Evolutionary conservation across 2,329 filamentous ascomycete species (phyloP), one percentile per base, ranked within the genome.

Genomic region (Fusarium liriodendri): DNA sequence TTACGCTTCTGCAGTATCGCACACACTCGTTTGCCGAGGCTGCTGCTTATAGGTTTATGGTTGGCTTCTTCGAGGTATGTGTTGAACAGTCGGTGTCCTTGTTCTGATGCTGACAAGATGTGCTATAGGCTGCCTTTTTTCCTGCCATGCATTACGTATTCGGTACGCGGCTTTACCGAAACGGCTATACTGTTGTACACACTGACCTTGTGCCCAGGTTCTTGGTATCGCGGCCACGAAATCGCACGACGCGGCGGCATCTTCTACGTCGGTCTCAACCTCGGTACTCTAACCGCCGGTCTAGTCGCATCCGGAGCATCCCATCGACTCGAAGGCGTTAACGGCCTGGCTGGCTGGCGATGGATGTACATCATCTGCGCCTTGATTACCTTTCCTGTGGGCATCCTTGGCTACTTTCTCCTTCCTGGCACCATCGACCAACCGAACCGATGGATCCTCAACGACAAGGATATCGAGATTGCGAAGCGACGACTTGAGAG

Each of bases 341-440:
- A 84, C 32, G 86, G 86, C 0, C 79, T 87, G 0, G 82, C 82
- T 0, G 86, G 85, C 0, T 88, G 86, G 85, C 78, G 86, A 37
- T 90, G 87, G 88, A 87, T 89, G 81, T 89, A 88, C 75, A 86
- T 88, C 61, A 86, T 88, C 77, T 84, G 83, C 66, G 81, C 86
- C 9, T 70, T 89, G 14, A 87, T 90, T 66, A 90, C 88, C 2
- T 85, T 90, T 25, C 87, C 87, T 0, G 79, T 89, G 8, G 87
- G 85, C 1, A 80, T 89, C 8, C 72, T 87, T 1, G 87, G 88
- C 0, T 85, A 84, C 50, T 83, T 89, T 37, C 76, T 89, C 13
- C 82, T 88, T 27, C 88, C 88, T 0, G 87, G 87, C 11, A 79
- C 75, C 5, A 70, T 65, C 82, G n/a, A 87, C 40, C 85, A 81